These are phyloP conservation scores for Triticum aestivum DNA, from an alignment of 176 grass and related monocot species.

Conservation along the genomic window DNA sequence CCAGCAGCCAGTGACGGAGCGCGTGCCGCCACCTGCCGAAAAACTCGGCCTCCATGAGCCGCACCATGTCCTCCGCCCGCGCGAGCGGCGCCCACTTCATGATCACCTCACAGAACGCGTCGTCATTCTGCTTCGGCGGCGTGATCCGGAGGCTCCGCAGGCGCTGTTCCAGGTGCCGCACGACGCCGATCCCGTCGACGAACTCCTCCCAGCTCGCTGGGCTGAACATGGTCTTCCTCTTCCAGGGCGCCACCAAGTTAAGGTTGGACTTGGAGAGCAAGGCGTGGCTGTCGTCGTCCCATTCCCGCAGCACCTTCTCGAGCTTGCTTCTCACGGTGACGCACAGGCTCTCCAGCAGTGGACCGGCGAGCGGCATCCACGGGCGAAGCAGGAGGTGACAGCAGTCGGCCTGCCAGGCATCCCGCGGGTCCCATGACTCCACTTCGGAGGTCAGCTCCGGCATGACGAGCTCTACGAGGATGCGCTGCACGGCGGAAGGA, in stretches of 20 bases:
- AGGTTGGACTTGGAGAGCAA: slow-evolving; percentile 17
- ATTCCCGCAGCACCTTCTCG: slow-evolving; percentile 34
- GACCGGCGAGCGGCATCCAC: slow-evolving; percentile 53
- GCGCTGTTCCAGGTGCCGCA: slow-evolving; percentile 41
- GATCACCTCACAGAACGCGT: too few species aligned
- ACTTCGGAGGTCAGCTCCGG: slow-evolving; percentile 46
- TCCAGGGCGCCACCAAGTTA: slow-evolving; percentile 59
- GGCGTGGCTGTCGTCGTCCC: slow-evolving; percentile 37
- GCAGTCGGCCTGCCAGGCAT: slow-evolving; percentile 26
- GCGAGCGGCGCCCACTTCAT: too few species aligned
- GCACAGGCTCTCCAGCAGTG: slow-evolving; percentile 36
- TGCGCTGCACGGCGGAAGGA: slow-evolving; percentile 28
- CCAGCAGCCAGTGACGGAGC: slow-evolving; percentile 34
- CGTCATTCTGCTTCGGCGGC: slow-evolving; percentile 34
- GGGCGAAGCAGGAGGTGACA: slow-evolving; percentile 51
- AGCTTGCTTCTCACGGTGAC: slow-evolving; percentile 49
- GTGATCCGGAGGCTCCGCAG: slow-evolving; percentile 42
- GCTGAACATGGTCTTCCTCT: slow-evolving; percentile 42
- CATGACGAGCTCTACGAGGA: slow-evolving; percentile 56
- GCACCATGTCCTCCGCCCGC: too few species aligned
- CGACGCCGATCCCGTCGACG: slow-evolving; percentile 25
- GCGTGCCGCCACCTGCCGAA: too few species aligned
- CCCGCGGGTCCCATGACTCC: slow-evolving; percentile 57
- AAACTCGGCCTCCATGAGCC: too few species aligned
- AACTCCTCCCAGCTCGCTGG: slow-evolving; percentile 50